Evolutionary conservation across 129 eudicot species (phyloP).

Genomic region (Chrysanthemum seticuspe): DNA sequence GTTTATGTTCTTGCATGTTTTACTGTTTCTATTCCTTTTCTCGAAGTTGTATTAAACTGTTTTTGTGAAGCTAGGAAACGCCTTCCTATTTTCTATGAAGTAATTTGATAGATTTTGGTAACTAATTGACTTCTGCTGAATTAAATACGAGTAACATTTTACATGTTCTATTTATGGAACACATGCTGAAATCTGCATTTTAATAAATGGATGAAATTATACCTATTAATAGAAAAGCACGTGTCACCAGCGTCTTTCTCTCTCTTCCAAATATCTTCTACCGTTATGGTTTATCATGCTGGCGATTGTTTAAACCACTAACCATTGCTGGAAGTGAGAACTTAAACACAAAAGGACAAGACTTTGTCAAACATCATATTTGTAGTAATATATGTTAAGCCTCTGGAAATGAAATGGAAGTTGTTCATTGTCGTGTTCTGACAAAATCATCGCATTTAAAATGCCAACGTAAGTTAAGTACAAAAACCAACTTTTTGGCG

Average conservation of each 20-base stretch:
- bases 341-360: constrained; percentile 6
- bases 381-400: background rate
- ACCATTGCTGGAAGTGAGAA: background rate
- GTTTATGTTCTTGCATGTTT: background rate
- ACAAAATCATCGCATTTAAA: too few species aligned
- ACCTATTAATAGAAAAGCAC: background rate
- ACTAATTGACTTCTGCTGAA: background rate
- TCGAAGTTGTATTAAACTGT: background rate
- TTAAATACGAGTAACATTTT: background rate
- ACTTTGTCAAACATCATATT: background rate
- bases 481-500: background rate
- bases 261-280: background rate
- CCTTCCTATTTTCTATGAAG: background rate
- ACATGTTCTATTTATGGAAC: background rate
- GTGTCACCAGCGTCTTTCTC: constrained; percentile 8
- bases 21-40: background rate
- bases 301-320: background rate
- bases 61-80: background rate
- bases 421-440: too few species aligned
- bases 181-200: background rate
- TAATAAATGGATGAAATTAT: background rate
- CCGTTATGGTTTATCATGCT: constrained; percentile 3
- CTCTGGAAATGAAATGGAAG: too few species aligned
- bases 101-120: background rate
- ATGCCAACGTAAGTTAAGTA: too few species aligned